These are phyloP conservation scores for Grosmannia serpens DNA, from an alignment of 2,329 filamentous ascomycete species.

Conservation along the genomic window DNA sequence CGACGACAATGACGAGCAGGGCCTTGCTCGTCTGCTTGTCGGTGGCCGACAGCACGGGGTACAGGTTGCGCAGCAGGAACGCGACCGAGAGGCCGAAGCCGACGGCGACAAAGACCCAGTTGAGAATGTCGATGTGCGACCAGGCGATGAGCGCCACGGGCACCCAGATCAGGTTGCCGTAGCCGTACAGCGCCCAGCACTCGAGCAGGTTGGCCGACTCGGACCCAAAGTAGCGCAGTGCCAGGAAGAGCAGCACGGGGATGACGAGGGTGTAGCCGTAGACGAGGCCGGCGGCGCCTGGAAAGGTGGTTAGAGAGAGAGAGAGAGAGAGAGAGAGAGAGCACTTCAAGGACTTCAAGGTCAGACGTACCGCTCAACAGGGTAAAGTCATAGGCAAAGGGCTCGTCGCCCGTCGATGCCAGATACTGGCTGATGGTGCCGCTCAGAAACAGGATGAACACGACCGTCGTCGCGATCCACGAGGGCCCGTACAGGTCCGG, in stretches of 20 bases:
- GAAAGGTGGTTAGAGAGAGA: conserved; percentile 6
- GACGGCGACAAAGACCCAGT: conserved; percentile 85
- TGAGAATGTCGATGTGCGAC: conserved; percentile 74
- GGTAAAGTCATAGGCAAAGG: conserved; percentile 86
- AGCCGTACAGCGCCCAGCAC: conserved; percentile 92
- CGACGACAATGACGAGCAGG: conserved; percentile 71
- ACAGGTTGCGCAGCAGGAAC: conserved; percentile 77
- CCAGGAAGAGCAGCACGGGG: conserved; percentile 74
- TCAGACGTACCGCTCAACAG: conserved; percentile 64
- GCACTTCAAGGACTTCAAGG: too few relatives aligned
- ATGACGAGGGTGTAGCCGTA: conserved; percentile 92
- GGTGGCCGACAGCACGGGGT: conserved; percentile 83
- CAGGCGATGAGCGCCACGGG: conserved; percentile 85
- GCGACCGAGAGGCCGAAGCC: conserved; percentile 73
- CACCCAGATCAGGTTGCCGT: conserved; percentile 95
- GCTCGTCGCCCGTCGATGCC: conserved; percentile 51
- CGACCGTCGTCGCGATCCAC: conserved; percentile 97
- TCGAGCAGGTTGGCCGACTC: conserved; percentile 88
- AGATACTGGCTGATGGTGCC: conserved; percentile 92
- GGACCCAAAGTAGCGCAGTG: conserved; percentile 89
- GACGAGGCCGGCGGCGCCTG: conserved; percentile 76
- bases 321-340: not conserved
- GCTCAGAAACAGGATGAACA: conserved; percentile 88
- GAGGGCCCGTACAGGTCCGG: conserved; percentile 94
- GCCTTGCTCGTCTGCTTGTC: conserved; percentile 87